Evolutionary conservation across 164 flowering plant genomes (phyloP).

Genomic region (Macadamia tetraphylla): DNA sequence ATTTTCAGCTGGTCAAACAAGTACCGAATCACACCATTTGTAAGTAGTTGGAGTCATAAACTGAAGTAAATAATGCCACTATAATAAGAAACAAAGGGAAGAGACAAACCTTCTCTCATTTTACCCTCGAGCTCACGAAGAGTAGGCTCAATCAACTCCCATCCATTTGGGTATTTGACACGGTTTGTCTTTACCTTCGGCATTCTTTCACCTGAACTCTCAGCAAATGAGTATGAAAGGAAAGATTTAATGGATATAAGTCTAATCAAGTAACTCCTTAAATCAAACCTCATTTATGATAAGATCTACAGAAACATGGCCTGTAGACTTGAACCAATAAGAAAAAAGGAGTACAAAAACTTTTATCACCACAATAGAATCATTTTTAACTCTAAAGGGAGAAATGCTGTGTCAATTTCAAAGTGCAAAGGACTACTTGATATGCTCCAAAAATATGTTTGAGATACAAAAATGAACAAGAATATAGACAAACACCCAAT

Average conservation of each 20-base stretch:
- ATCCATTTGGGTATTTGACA: slow-evolving; percentile 69
- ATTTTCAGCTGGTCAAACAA: slow-evolving; percentile 57
- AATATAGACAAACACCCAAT: no score
- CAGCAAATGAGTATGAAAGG: neutral
- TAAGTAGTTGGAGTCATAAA: neutral
- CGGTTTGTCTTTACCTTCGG: slow-evolving; percentile 81
- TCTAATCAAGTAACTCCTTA: neutral
- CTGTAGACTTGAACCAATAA: no score
- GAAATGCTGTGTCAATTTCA: no score
- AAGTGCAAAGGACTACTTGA: no score
- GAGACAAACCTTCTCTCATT: slow-evolving; percentile 76
- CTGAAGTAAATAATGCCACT: neutral
- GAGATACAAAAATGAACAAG: no score
- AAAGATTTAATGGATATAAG: neutral
- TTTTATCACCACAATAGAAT: no score
- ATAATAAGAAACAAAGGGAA: neutral
- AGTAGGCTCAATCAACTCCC: slow-evolving; percentile 88
- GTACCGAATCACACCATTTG: neutral
- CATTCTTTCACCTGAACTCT: slow-evolving; percentile 36
- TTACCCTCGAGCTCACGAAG: slow-evolving; percentile 72
- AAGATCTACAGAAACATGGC: no score
- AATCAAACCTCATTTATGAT: no score
- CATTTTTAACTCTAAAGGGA: no score
- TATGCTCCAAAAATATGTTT: no score
- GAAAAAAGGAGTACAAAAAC: no score